Base-by-base conservation (phyloP, 345 rosid species). In the Gossypium thurberi region DNA sequence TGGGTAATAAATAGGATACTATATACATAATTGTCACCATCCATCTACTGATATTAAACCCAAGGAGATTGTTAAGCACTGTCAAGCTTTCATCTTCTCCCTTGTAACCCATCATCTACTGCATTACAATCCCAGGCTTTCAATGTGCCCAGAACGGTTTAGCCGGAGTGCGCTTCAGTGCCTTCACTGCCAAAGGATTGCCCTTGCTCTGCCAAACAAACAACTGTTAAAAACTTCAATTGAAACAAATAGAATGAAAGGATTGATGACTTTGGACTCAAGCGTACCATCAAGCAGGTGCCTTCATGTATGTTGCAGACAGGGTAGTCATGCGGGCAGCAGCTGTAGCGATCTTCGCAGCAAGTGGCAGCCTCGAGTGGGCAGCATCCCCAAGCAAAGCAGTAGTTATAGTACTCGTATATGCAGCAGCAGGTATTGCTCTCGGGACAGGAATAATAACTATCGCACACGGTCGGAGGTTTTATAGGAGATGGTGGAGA, bases 321-420 rank as follows among this genome's bases (percentile, higher is more conserved):
- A 0, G 98, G 98, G 74, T 82, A 90, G 40, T 92, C 95, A 6
- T 82, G 89, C 1, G 98, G 98, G 83, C 98, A 92, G 81, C 97
- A 94, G 64, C 96, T 90, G 20, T 86, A 78, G 53, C 84, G 81
- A 65, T 94, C 98, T 0, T 87, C 95, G 46, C 98, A 94, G 81
- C 97, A 94, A 71, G 91, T 86, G 56, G 97, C 98, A 12, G 85
- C 83, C 77, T 90, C 98, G 0, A 87, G 88, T 0, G 97, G 97
- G 83, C 98, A 90, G 85, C 98, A 92, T 74, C 97, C 98, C 98
- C 98, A 94, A 37, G 80, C 82, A 60, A 90, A 90, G 81, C 98
- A 92, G 74, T 78, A 82, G 70, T 78, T 82, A 23, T 72, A 85
- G 33, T 80, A 90, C 81, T 89, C 83, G 11, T 62, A 91, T 2